Conservation (phyloP, 2,329 filamentous ascomycete genomes). For the Graphilbum ipis-grandicollis region DNA sequence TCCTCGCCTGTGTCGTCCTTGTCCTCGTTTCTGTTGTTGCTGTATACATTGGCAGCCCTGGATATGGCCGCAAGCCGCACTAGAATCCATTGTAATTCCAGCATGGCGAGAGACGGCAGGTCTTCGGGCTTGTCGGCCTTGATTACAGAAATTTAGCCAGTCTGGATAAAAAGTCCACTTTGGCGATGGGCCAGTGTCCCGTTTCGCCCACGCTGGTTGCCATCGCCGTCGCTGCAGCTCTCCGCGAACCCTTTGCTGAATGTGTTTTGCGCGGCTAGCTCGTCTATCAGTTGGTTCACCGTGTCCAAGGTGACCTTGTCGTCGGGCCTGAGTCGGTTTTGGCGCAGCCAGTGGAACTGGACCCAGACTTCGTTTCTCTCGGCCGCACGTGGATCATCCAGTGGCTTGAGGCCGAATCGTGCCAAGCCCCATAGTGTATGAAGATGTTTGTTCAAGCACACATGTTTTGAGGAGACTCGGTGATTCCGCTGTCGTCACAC, state of each 20-base stretch:
- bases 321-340: background rate
- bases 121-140: background rate
- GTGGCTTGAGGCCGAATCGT: background rate
- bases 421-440: background rate
- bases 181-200: background rate
- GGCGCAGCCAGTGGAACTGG: background rate
- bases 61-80: background rate
- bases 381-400: background rate
- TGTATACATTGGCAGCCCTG: background rate
- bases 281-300: background rate
- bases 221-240: background rate
- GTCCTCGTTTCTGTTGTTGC: too few relatives aligned
- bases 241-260: background rate
- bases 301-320: background rate
- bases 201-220: background rate
- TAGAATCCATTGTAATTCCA: conserved; percentile 2
- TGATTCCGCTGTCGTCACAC: background rate
- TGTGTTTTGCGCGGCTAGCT: too few relatives aligned
- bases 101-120: conserved; percentile 1
- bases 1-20: too few relatives aligned
- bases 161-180: background rate
- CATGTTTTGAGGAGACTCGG: background rate
- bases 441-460: background rate
- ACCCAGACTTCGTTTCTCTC: background rate
- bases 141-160: conserved; percentile 2